Conservation (phyloP, 1,139 yeast genomes). For the Martiniozyma asiatica region DNA sequence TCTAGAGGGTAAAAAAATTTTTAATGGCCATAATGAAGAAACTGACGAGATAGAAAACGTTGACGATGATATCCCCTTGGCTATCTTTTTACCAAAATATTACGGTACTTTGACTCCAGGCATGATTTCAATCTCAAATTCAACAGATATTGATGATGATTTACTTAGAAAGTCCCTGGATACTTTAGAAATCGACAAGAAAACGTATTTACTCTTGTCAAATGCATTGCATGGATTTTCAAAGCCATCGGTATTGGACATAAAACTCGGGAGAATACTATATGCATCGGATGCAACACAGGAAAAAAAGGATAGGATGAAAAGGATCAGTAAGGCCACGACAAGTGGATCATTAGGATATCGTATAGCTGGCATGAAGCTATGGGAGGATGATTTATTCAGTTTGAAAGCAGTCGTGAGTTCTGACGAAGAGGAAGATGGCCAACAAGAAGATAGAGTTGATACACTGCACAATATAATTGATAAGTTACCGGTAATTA, state of each 20-base stretch:
- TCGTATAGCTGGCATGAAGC: slow-evolving; percentile 83
- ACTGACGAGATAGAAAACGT: slow-evolving; percentile 6
- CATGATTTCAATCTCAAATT: slow-evolving; percentile 13
- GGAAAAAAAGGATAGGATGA: slow-evolving; percentile 45
- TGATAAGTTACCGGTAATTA: slow-evolving; percentile 9
- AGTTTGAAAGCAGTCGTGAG: too few species aligned
- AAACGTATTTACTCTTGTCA: slow-evolving; percentile 45
- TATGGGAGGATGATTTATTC: too few species aligned
- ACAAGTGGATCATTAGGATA: slow-evolving; percentile 70
- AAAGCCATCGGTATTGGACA: slow-evolving; percentile 67
- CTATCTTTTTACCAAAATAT: slow-evolving; percentile 42
- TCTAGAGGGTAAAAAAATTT: too few species aligned
- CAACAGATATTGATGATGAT: slow-evolving; percentile 7
- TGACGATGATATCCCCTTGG: slow-evolving; percentile 24
- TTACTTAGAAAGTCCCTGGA: slow-evolving; percentile 5
- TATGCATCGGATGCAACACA: slow-evolving; percentile 48
- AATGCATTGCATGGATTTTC: slow-evolving; percentile 48
- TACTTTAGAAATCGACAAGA: slow-evolving; percentile 7
- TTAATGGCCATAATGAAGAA: too few species aligned
- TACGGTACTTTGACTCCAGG: slow-evolving; percentile 34
- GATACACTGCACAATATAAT: too few species aligned
- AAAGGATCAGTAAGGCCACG: slow-evolving; percentile 51
- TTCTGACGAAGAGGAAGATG: too few species aligned
- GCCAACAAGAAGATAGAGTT: slow-evolving; percentile 13
- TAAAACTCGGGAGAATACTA: slow-evolving; percentile 64